Evolutionary conservation across 1,284 basidiomycete genomes (phyloP), one percentile per base, ranked within the genome.

Genomic region (Amylostereum chailletii): DNA sequence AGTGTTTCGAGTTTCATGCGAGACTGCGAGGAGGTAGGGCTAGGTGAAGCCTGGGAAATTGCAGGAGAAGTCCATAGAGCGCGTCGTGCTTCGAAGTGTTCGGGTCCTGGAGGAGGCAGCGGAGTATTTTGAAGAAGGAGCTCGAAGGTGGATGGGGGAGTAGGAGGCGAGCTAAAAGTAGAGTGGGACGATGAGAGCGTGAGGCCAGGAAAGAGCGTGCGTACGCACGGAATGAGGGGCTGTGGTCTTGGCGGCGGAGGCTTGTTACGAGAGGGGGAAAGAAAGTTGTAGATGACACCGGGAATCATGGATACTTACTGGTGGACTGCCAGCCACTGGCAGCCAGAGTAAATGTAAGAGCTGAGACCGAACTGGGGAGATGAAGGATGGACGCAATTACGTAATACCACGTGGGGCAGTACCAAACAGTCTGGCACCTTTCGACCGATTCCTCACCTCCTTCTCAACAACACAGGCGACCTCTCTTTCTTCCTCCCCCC

Each of bases 91-190:
- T 66, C 63, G 60, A 83, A 89, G 57, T 79, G 69, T 2, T 70
- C 74, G 26, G 78, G 79, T 0, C 86, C 86, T 2, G 83, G 77
- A 46, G 71, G 71, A n/a, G 82, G 81, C 33, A 83, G 63, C 44
- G 61, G 49, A 11, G 68, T 58, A 11, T 62, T 45, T 6, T 51
- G 58, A 26, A 76, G 60, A 40, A 67, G 56, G 19, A 69, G 58
- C 44, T 77, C 69, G 55, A 78, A 77, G 4, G 41, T 34, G 42
- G 57, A 52, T 7, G 52, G 27, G n/a, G 49, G 31, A 10, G 47
- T 19, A 11, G 39, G n/a, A n/a, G 37, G 37, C 27, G 37, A 34
- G 11, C 40, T 51, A 34, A 37, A 30, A 37, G 30, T 34, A 30
- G 42, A 37, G 31, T 48, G 30, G n/a, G 19, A 19, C 19, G 19